phyloP scores from a whole-genome alignment of 108 stramenopile genomes.

The Nitzschia sp. region DNA sequence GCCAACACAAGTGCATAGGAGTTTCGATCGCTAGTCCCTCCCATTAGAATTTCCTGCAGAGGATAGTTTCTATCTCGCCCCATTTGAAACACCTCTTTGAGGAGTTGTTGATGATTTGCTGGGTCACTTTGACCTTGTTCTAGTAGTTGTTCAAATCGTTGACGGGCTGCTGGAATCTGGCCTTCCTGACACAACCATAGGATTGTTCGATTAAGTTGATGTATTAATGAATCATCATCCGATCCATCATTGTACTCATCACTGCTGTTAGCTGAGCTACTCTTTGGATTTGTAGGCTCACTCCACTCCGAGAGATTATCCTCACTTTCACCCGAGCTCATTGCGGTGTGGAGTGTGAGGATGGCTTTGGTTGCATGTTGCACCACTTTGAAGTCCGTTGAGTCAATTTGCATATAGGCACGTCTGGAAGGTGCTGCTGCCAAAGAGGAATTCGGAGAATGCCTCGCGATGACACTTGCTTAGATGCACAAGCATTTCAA shows the following conservation, averaged over 20 bases:
- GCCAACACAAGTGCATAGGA: slow-evolving; percentile 4
- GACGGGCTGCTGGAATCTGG: slow-evolving; percentile 24
- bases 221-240: slow-evolving; percentile 9
- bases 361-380: not conserved
- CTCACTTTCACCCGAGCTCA: slow-evolving; percentile 2
- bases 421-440: too few relatives aligned
- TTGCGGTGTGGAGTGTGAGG: too few relatives aligned
- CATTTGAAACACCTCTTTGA: slow-evolving; percentile 25
- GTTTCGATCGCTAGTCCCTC: slow-evolving; percentile 28
- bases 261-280: not conserved
- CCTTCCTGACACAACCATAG: slow-evolving; percentile 37
- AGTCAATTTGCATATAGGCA: too few relatives aligned
- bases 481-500: too few relatives aligned
- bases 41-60: slow-evolving; percentile 30
- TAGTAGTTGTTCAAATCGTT: slow-evolving; percentile 21
- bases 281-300: not conserved
- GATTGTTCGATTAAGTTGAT: slow-evolving; percentile 9
- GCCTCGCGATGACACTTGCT: too few relatives aligned
- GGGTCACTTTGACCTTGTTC: slow-evolving; percentile 5
- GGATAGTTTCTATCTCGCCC: slow-evolving; percentile 22
- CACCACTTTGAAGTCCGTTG: too few relatives aligned
- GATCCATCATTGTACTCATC: slow-evolving; percentile 1
- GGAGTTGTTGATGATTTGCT: slow-evolving; percentile 1
- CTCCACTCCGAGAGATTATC: not conserved
- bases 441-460: too few relatives aligned